Base-by-base conservation (phyloP, 2,329 filamentous ascomycete genomes). In the Rhynchosporium graminicola region DNA sequence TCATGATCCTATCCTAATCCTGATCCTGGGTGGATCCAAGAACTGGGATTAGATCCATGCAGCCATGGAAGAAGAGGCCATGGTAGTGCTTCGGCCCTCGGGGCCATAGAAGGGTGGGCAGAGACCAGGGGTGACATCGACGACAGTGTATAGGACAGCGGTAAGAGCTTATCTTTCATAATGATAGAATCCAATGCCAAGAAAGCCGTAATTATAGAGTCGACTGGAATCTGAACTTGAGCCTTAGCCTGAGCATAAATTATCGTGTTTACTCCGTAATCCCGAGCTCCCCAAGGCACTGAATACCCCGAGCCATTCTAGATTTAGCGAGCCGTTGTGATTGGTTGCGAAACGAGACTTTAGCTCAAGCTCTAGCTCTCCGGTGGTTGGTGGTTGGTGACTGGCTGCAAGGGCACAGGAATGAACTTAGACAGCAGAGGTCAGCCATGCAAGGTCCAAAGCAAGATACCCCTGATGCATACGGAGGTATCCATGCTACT, bases 341-440 rank as follows among this genome's bases (percentile, higher is more conserved):
- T 54, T 54, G 40, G 51, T 42, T 54, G 50, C 38, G 51, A 54
- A 54, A 54, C 51, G 51, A 54, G 51, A 54, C 51, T 20, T 20
- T 20, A 28, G 40, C 36, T 40, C 9, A 9, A 36, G 9, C 33
- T 20, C 20, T 20, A 36, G 33, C 33, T 9, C 20, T 15, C 3
- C 51, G 20, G 51, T 54, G 33, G 51, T 54, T 54, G 51, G 51
- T 36, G 20, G 51, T 54, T n/a, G 51, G 38, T 54, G 51, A 36
- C 20, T 42, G 50, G 43, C 43, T 46, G 20, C 15, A n/a, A 20
- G n/a, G 43, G 43, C 20, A n/a, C 42, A n/a, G 13, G 13, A 45
- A 15, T 15, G 13, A 9, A 46, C 26, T 46, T 20, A 20, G 43
- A 46, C 43, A 46, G 50, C 31, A 38, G 33, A 36, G 1, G 9